Percentiles rank a stretch among this genome's conserved stretches.
These are phyloP conservation scores for Crotalaria pallida DNA, from an alignment of 306 rosid genomes.

Conservation along the genomic window DNA sequence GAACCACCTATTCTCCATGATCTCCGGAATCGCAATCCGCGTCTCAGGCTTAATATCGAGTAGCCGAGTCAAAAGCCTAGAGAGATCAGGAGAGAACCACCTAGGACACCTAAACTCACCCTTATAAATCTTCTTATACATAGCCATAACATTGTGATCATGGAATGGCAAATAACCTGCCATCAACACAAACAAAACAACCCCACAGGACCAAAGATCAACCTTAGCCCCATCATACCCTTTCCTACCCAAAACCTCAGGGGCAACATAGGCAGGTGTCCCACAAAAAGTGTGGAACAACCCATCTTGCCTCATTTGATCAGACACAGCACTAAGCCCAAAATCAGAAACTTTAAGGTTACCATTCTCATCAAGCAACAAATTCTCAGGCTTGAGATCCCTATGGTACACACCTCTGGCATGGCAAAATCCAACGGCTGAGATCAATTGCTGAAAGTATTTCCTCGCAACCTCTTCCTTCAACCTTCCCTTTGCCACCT, in stretches of 20 bases:
- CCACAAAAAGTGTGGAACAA: slow-evolving; percentile 92
- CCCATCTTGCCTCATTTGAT: slow-evolving; percentile 84
- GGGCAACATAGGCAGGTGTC: slow-evolving; percentile 94
- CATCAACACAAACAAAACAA: slow-evolving; percentile 78
- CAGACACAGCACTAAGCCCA: slow-evolving; percentile 81
- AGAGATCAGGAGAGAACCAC: slow-evolving; percentile 78
- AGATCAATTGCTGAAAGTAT: slow-evolving; percentile 78
- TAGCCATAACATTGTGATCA: slow-evolving; percentile 83
- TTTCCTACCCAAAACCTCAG: slow-evolving; percentile 74
- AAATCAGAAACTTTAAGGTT: slow-evolving; percentile 83
- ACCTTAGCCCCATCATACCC: slow-evolving; percentile 88
- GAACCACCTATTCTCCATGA: slow-evolving; percentile 90
- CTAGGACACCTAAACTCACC: slow-evolving; percentile 84
- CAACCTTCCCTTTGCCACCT: slow-evolving; percentile 83
- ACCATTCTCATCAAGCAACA: slow-evolving; percentile 74
- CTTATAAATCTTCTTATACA: slow-evolving; percentile 83
- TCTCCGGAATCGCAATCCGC: slow-evolving; percentile 63
- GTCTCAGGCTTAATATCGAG: slow-evolving; percentile 70
- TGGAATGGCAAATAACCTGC: slow-evolving; percentile 92
- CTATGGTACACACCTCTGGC: slow-evolving; percentile 86
- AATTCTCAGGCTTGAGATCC: slow-evolving; percentile 82
- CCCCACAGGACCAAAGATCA: slow-evolving; percentile 94
- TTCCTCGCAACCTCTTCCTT: slow-evolving; percentile 76
- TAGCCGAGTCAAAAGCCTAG: slow-evolving; percentile 41
- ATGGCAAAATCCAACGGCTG: slow-evolving; percentile 86